A percentile compares a stretch with the other conserved stretches of the same genome.
Evolutionary conservation across 2,329 filamentous ascomycete species (phyloP).

Genomic region (Verticillium zaregamsianum): DNA sequence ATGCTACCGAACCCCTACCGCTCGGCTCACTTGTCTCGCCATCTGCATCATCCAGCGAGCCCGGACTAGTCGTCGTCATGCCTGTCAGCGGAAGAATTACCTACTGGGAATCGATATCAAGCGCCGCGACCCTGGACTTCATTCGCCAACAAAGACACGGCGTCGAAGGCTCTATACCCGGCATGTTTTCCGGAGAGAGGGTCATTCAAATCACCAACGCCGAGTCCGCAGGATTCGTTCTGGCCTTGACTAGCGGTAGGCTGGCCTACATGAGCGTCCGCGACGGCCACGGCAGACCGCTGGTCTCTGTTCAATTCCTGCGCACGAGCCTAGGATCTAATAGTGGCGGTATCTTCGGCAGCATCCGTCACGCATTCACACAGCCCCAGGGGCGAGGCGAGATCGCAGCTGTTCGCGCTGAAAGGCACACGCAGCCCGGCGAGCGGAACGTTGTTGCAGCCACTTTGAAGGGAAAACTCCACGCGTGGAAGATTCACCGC

Average conservation of each 20-base stretch:
- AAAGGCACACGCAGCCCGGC: slow-evolving; percentile 66
- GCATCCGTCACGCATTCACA: slow-evolving; percentile 71
- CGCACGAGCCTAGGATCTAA: slow-evolving; percentile 54
- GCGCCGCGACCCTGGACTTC: slow-evolving; percentile 76
- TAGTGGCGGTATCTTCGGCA: slow-evolving; percentile 70
- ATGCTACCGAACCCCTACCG: slow-evolving; percentile 67
- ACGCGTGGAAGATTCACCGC: slow-evolving; percentile 85
- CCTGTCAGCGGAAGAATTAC: slow-evolving; percentile 79
- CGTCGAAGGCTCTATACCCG: slow-evolving; percentile 69
- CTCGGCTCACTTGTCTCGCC: slow-evolving; percentile 79
- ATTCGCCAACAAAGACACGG: slow-evolving; percentile 78
- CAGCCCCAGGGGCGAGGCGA: slow-evolving; percentile 69
- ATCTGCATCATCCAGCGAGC: slow-evolving; percentile 71
- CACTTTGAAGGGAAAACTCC: slow-evolving; percentile 71
- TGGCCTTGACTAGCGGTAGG: slow-evolving; percentile 80
- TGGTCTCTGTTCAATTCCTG: slow-evolving; percentile 74
- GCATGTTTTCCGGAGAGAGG: slow-evolving; percentile 73
- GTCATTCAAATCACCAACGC: slow-evolving; percentile 76
- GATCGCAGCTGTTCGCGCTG: slow-evolving; percentile 74
- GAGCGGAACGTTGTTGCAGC: slow-evolving; percentile 81
- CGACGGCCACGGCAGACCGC: slow-evolving; percentile 81
- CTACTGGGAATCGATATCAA: slow-evolving; percentile 95
- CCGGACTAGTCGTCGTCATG: slow-evolving; percentile 83
- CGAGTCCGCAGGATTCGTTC: slow-evolving; percentile 79
- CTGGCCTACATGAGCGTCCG: slow-evolving; percentile 82